These are phyloP conservation scores for Crucibulum laeve DNA, from an alignment of 768 basidiomycete genomes.

Conservation along the genomic window DNA sequence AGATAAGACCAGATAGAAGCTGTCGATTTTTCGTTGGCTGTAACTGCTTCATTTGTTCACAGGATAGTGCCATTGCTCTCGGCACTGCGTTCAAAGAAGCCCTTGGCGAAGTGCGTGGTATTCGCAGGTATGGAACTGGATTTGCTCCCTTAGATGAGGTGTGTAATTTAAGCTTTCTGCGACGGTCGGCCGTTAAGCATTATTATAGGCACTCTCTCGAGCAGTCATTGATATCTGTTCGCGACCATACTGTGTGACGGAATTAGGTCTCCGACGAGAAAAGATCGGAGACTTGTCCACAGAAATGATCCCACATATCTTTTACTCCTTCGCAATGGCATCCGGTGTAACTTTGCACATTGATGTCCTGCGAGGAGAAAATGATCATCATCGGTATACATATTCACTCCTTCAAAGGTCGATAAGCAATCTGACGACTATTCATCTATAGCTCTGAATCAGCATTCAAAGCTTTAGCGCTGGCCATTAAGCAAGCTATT, in stretches of 20 bases:
- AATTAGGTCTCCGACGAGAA: conserved; percentile 83
- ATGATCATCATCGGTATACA: conserved; percentile 91
- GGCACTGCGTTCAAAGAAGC: conserved; percentile 93
- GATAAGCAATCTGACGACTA: conserved; percentile 3
- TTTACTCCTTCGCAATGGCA: conserved; percentile 97
- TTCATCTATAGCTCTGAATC: conserved; percentile 74
- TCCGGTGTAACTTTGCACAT: conserved; percentile 93
- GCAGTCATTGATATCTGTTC: conserved; percentile 99
- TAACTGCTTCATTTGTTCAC: conserved; percentile 32
- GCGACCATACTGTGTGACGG: conserved; percentile 91
- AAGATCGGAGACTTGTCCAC: conserved; percentile 94
- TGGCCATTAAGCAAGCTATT: conserved; percentile 95
- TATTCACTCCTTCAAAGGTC: not conserved
- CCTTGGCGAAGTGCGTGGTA: conserved; percentile 90
- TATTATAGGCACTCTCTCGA: conserved; percentile 78
- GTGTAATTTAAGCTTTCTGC: conserved; percentile 11
- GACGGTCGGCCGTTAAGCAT: conserved; percentile 4
- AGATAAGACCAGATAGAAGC: conserved; percentile 54
- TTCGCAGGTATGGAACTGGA: conserved; percentile 92
- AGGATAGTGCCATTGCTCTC: conserved; percentile 85
- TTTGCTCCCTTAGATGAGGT: conserved; percentile 98
- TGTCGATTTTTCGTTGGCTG: conserved; percentile 9
- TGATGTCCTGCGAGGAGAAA: conserved; percentile 91
- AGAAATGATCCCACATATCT: conserved; percentile 97
- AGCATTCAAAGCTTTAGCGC: conserved; percentile 95